Base-by-base conservation (phyloP, 202 grass and related monocot genomes). In the Panicum hallii region DNA sequence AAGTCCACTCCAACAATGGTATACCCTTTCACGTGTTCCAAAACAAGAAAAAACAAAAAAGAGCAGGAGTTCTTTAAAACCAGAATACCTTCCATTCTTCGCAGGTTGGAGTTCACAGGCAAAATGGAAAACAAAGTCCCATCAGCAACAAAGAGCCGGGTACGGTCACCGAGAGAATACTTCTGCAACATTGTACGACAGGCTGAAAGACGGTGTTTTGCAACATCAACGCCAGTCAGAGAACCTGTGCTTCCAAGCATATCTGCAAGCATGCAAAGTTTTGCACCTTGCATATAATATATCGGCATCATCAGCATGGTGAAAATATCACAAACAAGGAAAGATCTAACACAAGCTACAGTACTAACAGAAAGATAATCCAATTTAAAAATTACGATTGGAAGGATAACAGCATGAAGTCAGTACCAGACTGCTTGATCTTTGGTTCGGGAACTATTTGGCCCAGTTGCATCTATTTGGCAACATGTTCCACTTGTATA, bases 241-340 rank as follows among this genome's bases (percentile, higher is more conserved):
- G 93, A 94, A 63, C 96, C 96, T 72, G 81, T 87, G 75, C 23
- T 72, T 68, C 82, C 88, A 79, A 98, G 91, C 69, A 94, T 82
- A 89, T 99, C 96, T 75, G 87, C 88, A 42, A 99, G 89, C 96
- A 99, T 99, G 86, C 96, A 99, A 66, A 95, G 89, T 79, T 99
- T 99, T 72, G 96, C 96, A 84, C 96, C 96, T 99, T 80, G 80
- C 75, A 44, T 53, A 77, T 19, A 40, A 90, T 75, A 73, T 36
- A 63, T 30, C 32, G 40, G 34, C 17, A 67, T 22, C 5, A 19
- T 87, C 69, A 83, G 32, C 65, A 64, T 4, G n/a, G 20, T 83
- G 67, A 87, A 69, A 82, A 47, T 46, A 70, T 28, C 43, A 42
- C 22, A 70, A 79, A 61, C 43, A 83, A 43, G 4, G 14, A 77